These are phyloP conservation scores for Lasiosphaeriaceae sp. DNA, from an alignment of 495 filamentous ascomycete genomes.

Conservation along the genomic window DNA sequence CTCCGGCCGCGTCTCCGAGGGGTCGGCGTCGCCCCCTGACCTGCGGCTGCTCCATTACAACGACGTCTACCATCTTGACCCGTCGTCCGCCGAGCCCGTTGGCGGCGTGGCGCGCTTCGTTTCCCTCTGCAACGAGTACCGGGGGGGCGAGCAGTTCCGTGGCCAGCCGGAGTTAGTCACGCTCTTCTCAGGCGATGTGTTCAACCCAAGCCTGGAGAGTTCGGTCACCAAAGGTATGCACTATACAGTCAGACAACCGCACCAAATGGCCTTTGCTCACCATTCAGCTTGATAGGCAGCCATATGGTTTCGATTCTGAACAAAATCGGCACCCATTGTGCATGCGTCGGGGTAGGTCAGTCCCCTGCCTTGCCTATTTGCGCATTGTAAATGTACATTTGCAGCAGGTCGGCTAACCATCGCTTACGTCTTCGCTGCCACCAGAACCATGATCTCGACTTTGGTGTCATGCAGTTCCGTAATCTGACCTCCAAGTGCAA, in stretches of 20 bases:
- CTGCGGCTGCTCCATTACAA: slow-evolving; percentile 85
- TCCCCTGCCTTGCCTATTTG: background rate
- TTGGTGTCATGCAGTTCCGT: slow-evolving; percentile 76
- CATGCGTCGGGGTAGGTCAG: slow-evolving; percentile 69
- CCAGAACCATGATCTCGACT: slow-evolving; percentile 91
- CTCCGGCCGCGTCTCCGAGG: slow-evolving; percentile 35
- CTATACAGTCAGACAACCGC: background rate
- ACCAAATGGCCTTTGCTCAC: slow-evolving; percentile 1
- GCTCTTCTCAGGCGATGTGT: slow-evolving; percentile 88
- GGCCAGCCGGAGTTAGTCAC: slow-evolving; percentile 65
- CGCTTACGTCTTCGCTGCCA: background rate
- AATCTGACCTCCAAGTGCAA: slow-evolving; percentile 68
- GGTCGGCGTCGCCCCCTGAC: slow-evolving; percentile 49
- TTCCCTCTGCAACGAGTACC: slow-evolving; percentile 71
- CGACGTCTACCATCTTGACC: slow-evolving; percentile 84
- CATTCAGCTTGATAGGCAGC: slow-evolving; percentile 26
- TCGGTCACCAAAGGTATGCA: slow-evolving; percentile 72
- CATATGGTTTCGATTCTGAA: slow-evolving; percentile 93
- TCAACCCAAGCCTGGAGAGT: slow-evolving; percentile 84
- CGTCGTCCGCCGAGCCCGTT: slow-evolving; percentile 69
- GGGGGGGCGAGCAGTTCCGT: slow-evolving; percentile 50
- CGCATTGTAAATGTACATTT: background rate
- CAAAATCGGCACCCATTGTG: slow-evolving; percentile 66
- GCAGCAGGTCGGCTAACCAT: background rate
- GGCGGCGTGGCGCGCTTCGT: slow-evolving; percentile 79